Base-by-base conservation (phyloP, 371 early-diverging fungal genomes). In the Mucor circinelloides region DNA sequence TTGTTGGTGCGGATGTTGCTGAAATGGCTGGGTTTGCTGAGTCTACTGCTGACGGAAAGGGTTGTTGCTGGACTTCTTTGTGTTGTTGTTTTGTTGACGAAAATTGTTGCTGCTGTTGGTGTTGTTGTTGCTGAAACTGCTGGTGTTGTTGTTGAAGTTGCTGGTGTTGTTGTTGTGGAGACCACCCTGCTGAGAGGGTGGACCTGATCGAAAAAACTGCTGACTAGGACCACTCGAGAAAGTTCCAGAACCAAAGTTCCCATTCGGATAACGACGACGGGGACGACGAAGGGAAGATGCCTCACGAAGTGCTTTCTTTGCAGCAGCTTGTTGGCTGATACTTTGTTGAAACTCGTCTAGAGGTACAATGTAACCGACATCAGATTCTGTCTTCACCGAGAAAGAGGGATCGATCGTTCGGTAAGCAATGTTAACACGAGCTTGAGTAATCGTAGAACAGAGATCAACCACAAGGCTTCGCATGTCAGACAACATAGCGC, bases 361-460 rank as follows among this genome's bases (percentile, higher is more conserved):
- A 44, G 60, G 67, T 2, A 60, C 21, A 13, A 55, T 67, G n/a
- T 56, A 66, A 17, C 12, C 30, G 9, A 17, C 42, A 19, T 46
- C 52, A 2, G 9, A 13, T 23, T 50, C 10, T 2, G 27, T 5
- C 44, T 60, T 60, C n/a, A 67, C 42, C 6, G 44, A 17, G 58
- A 46, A 34, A 60, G 71, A 19, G 62, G 36, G 27, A 61, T 50
- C 23, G 6, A 50, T 23, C 0, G 71, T 62, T 0, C 69, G 60
- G 0, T 71, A 21, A 21, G 71, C 69, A 0, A 75, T 44, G 25
- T 71, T 63, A 25, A 69, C 63, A 8, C 69, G 52, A 0, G 28
- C 34, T 1, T 34, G 30, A 13, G 48, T 75, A n/a, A 67, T 46
- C 0, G 62, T 46, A 8, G 66, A 55, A 6, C 55, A 59, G 3